These are phyloP conservation scores for Penstemon davidsonii DNA, from an alignment of 257 asterid species.

Conservation along the genomic window DNA sequence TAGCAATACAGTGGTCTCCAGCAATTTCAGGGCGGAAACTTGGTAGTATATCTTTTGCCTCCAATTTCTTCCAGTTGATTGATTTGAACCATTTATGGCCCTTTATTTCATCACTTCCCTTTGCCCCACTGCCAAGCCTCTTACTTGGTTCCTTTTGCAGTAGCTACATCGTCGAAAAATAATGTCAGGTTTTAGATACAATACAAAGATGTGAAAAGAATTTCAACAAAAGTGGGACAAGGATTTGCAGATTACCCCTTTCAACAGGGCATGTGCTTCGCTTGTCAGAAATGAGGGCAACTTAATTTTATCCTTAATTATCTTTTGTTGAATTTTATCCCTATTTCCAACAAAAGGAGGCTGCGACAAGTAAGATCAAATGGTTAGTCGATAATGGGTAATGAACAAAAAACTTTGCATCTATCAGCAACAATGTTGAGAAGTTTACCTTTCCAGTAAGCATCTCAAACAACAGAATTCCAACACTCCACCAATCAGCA, in stretches of 20 bases:
- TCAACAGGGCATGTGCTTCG: slow-evolving; percentile 63
- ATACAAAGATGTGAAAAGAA: neutral
- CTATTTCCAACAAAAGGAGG: slow-evolving; percentile 64
- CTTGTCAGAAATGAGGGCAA: slow-evolving; percentile 57
- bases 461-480: slow-evolving; percentile 58
- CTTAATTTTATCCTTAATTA: slow-evolving; percentile 56
- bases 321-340: slow-evolving; percentile 56
- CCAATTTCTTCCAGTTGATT: slow-evolving; percentile 57
- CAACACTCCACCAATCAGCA: slow-evolving; percentile 79
- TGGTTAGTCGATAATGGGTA: neutral
- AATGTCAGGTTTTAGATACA: slow-evolving; percentile 3
- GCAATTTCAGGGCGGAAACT: slow-evolving; percentile 48
- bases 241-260: slow-evolving; percentile 49
- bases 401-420: neutral
- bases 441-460: slow-evolving; percentile 54
- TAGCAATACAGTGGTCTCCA: slow-evolving; percentile 51
- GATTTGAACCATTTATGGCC: slow-evolving; percentile 52
- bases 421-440: neutral
- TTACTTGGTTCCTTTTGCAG: slow-evolving; percentile 54
- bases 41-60: slow-evolving; percentile 43
- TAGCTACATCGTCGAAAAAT: slow-evolving; percentile 33
- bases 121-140: slow-evolving; percentile 46
- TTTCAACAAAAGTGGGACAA: neutral
- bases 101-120: slow-evolving; percentile 51
- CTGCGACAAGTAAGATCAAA: slow-evolving; percentile 25